phyloP scores from a whole-genome alignment of 2,329 filamentous ascomycete genomes.

The Monosporascus cannonballus region DNA sequence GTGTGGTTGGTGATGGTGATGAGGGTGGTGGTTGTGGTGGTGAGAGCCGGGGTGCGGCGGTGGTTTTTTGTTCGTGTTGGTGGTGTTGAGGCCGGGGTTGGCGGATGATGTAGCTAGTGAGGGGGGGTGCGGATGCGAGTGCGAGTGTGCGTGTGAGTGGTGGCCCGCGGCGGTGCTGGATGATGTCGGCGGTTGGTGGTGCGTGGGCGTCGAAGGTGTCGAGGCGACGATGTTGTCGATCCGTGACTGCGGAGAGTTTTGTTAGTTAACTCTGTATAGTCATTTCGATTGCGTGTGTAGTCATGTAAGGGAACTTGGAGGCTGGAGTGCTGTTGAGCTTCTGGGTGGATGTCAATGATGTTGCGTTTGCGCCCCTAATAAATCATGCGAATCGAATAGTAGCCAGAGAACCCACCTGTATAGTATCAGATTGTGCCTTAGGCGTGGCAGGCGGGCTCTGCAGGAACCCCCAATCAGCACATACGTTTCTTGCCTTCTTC shows the following conservation, averaged over 20 bases:
- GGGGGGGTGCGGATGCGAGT: background rate
- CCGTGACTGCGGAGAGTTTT: slow-evolving; percentile 18
- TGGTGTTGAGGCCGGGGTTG: background rate
- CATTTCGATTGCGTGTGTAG: no score
- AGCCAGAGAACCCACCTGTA: slow-evolving; percentile 22
- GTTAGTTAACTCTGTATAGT: background rate
- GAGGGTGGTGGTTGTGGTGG: background rate
- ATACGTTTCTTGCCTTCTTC: background rate
- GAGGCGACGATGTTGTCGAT: slow-evolving; percentile 33
- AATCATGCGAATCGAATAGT: background rate
- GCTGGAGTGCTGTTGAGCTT: no score
- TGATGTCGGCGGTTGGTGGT: background rate
- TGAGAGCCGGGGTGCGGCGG: no score
- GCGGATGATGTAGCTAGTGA: no score
- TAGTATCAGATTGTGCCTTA: slow-evolving; percentile 20
- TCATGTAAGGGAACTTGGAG: no score
- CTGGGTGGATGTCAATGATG: slow-evolving; percentile 2
- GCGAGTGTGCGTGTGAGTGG: background rate
- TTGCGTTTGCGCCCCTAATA: slow-evolving; percentile 1
- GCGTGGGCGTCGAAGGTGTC: slow-evolving; percentile 19
- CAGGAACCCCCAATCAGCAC: slow-evolving; percentile 5
- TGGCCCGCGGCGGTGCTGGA: background rate
- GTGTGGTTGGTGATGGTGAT: background rate
- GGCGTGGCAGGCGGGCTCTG: slow-evolving; percentile 19
- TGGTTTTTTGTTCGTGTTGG: background rate